Evolutionary conservation across 202 grass and related monocot species (phyloP).

Genomic region (Setaria italica): DNA sequence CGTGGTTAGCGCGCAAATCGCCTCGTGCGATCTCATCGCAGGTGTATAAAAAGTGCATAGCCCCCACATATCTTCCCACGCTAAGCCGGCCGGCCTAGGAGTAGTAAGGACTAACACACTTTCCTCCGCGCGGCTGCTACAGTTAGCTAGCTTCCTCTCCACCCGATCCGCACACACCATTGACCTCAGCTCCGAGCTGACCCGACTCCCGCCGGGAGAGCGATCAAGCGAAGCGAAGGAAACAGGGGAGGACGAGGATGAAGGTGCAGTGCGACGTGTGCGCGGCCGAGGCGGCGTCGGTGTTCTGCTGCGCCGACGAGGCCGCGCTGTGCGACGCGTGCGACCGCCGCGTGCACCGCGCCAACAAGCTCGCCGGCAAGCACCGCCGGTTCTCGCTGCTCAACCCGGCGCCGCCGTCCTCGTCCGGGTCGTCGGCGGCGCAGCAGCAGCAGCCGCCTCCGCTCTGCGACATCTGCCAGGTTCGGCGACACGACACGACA

Average conservation of each 20-base stretch:
- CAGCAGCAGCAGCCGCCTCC: slow-evolving; percentile 30
- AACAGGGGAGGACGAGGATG: slow-evolving; percentile 35
- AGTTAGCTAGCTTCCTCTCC: neutral
- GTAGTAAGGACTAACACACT: neutral
- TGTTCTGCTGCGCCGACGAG: slow-evolving; percentile 97
- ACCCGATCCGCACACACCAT: slow-evolving; percentile 8
- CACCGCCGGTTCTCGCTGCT: slow-evolving; percentile 87
- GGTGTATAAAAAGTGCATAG: slow-evolving; percentile 49
- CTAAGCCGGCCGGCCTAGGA: neutral
- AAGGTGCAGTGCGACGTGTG: slow-evolving; percentile 97
- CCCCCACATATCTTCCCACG: slow-evolving; percentile 31
- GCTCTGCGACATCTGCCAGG: slow-evolving; percentile 96
- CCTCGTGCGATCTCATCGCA: slow-evolving; percentile 25
- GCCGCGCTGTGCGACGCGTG: slow-evolving; percentile 85
- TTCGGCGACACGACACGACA: neutral
- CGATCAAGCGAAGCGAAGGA: too few relatives aligned
- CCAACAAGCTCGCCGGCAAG: slow-evolving; percentile 83
- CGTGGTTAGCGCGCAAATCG: slow-evolving; percentile 30
- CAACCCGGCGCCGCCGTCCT: slow-evolving; percentile 41
- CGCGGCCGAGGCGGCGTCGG: slow-evolving; percentile 65
- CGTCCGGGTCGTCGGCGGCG: slow-evolving; percentile 7
- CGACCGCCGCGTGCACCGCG: slow-evolving; percentile 77
- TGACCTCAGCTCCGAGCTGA: slow-evolving; percentile 26
- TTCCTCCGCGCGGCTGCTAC: neutral
- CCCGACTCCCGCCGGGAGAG: neutral